Evolutionary conservation across 345 rosid species (phyloP), one percentile per base, ranked within the genome.

Genomic region (Citrus sp.): DNA sequence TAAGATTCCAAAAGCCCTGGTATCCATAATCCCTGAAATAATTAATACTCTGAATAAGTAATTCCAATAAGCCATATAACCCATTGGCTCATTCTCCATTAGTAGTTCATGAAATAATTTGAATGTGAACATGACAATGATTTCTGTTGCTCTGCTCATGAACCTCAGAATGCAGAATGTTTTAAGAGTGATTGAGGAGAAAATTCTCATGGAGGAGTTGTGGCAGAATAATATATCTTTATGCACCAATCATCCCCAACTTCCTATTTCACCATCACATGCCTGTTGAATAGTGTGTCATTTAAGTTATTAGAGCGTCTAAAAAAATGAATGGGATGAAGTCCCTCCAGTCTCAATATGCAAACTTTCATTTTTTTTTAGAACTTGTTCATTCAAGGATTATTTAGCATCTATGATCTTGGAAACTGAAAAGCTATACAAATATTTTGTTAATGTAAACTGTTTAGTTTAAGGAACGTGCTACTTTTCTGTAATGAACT

Each of bases 401-500:
- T 42, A 27, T 49, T 46, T 25, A 42, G 34, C 59, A 46, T 46
- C 58, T 46, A 18, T 25, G 27, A 25, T 69, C 58, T 14, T 69
- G 73, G 10, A 3, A 42, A 30, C 55, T 62, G n/a, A 22, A 9
- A 30, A 6, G 70, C 13, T 13, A 46, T 46, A 8, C 18, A 40
- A 42, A 34, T 66, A 21, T 34, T 60, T 34, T 80, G 35, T 55
- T 64, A 30, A 35, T 32, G 49, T 37, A 69, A 63, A 56, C 60
- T 70, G 34, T 42, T 55, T 54, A 46, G 30, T 65, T 64, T 40
- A 21, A 6, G 16, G 25, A 67, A 75, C 24, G 25, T 22, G 73
- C 35, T 19, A 24, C 56, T 67, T 66, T n/a, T 51, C 32, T 63
- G 70, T 62, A 42, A 65, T 66, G 75, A 60, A 71, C 70, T 60